phyloP scores from a whole-genome alignment of 2,329 filamentous ascomycete genomes.

The Phoma sp. region DNA sequence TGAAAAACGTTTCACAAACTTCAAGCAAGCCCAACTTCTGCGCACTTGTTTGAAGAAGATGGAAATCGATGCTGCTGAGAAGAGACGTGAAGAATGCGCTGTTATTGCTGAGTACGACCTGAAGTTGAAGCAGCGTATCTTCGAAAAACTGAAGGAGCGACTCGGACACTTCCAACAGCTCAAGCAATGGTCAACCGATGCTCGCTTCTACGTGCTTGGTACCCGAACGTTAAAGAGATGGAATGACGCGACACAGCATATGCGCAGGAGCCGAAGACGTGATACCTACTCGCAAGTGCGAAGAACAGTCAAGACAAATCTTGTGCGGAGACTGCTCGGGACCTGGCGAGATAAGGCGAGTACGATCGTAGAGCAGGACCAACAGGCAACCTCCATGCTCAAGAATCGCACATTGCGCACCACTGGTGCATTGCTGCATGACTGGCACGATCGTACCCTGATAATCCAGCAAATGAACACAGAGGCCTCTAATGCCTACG shows the following conservation, averaged over 20 bases:
- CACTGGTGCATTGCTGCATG: constrained; percentile 47
- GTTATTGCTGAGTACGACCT: constrained; percentile 52
- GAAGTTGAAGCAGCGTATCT: constrained; percentile 46
- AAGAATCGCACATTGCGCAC: constrained; percentile 28
- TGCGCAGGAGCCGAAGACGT: constrained; percentile 60
- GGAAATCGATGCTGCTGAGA: constrained; percentile 32
- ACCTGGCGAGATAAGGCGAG: constrained; percentile 44
- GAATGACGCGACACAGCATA: constrained; percentile 57
- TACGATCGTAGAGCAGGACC: constrained; percentile 23
- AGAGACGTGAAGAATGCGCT: constrained; percentile 40
- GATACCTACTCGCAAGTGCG: constrained; percentile 63
- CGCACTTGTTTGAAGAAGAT: constrained; percentile 37
- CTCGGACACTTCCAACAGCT: constrained; percentile 55
- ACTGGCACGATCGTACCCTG: constrained; percentile 52
- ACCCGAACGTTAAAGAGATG: constrained; percentile 59
- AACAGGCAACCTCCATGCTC: constrained; percentile 42
- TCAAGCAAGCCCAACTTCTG: constrained; percentile 40
- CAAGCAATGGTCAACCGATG: constrained; percentile 61
- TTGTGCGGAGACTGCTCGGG: constrained; percentile 53
- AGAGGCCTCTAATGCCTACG: constrained; percentile 35
- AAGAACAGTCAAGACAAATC: constrained; percentile 60
- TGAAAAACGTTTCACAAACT: constrained; percentile 39
- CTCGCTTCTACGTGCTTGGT: constrained; percentile 62
- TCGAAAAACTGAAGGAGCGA: constrained; percentile 46
- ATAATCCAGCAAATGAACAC: constrained; percentile 23